Evolutionary conservation across 192 early-diverging fungal genomes (phyloP).

Genomic region (Backusella psychrophila): DNA sequence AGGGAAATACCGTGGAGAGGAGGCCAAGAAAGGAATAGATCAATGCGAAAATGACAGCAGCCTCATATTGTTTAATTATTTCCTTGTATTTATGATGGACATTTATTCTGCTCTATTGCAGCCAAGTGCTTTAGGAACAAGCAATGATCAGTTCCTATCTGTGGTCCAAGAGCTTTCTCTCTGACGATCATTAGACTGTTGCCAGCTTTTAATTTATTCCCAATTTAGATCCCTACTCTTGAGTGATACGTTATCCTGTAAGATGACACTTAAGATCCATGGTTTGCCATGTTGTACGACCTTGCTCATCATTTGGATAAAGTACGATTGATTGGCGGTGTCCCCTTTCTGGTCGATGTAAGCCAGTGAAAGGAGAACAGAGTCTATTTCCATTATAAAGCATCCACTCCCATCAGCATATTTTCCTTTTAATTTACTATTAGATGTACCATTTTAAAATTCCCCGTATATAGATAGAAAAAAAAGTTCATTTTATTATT

Average conservation of each 20-base stretch:
- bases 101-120: neutral
- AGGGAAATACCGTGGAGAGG: neutral
- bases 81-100: neutral
- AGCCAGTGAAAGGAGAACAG: too few relatives aligned
- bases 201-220: neutral
- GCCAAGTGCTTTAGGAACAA: neutral
- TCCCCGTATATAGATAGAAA: neutral
- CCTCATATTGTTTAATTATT: neutral
- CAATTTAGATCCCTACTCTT: neutral
- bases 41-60: neutral
- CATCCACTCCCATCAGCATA: too few relatives aligned
- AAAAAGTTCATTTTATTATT: neutral
- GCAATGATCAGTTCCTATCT: neutral
- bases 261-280: neutral
- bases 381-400: too few relatives aligned
- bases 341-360: neutral
- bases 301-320: neutral
- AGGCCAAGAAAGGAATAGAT: neutral
- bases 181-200: neutral
- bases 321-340: too few relatives aligned
- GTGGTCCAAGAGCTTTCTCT: neutral
- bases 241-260: neutral
- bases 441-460: too few relatives aligned
- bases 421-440: too few relatives aligned
- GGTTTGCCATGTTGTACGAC: neutral